A percentile compares a stretch with the other conserved stretches of the same genome.
Evolutionary conservation across 2,329 filamentous ascomycete species (phyloP).

Genomic region (Penicillium freii): DNA sequence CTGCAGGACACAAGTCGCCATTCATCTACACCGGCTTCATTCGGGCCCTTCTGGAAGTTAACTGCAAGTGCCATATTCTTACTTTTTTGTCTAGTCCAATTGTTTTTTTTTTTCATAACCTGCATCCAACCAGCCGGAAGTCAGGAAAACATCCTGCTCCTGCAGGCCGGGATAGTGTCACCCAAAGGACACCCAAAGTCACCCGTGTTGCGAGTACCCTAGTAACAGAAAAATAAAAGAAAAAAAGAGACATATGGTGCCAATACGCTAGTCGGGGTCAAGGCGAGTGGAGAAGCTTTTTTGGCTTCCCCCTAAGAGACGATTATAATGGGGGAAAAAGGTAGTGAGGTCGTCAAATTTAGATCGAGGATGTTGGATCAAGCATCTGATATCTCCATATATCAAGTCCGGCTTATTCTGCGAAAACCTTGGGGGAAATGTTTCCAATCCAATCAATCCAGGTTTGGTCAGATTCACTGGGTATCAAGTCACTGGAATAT

Average conservation of each 20-base stretch:
- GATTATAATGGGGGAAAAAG: conserved; percentile 16
- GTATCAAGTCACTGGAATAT: conserved; percentile 17
- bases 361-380: conserved; percentile 22
- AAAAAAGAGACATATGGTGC: background rate
- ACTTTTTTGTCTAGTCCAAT: conserved; percentile 10
- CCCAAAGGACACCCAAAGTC: conserved; percentile 16
- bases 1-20: conserved; percentile 25
- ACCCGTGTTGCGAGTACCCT: conserved; percentile 6
- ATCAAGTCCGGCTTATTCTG: conserved; percentile 16
- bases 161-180: conserved; percentile 21
- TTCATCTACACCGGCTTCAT: conserved; percentile 2
- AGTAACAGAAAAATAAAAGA: conserved; percentile 6
- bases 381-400: conserved; percentile 27
- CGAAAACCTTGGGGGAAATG: conserved; percentile 18
- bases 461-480: conserved; percentile 14
- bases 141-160: conserved; percentile 12
- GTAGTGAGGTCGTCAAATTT: background rate
- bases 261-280: background rate
- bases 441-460: conserved; percentile 32
- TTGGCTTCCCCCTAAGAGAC: background rate
- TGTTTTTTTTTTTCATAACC: conserved; percentile 12
- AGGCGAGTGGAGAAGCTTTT: background rate
- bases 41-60: conserved; percentile 18
- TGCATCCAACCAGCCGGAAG: conserved; percentile 21
- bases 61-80: background rate